phyloP scores from a whole-genome alignment of 768 basidiomycete species.

The Lentinus tigrinus region DNA sequence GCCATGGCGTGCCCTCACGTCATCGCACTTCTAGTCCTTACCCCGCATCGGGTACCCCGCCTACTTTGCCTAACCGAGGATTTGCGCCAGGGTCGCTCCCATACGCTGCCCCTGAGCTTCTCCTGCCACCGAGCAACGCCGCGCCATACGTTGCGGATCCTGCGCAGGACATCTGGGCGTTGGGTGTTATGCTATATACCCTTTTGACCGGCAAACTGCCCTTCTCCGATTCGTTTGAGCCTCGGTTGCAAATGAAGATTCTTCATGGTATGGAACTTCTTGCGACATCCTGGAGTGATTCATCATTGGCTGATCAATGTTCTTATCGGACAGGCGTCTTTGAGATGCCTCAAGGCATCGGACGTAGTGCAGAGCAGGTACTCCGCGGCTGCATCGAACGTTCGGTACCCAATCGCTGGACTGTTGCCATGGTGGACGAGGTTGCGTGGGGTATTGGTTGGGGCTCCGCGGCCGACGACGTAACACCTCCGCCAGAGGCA shows the following conservation, averaged over 20 bases:
- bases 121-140: slow-evolving; percentile 54
- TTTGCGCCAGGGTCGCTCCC: slow-evolving; percentile 85
- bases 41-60: slow-evolving; percentile 27
- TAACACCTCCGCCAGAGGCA: slow-evolving; percentile 27
- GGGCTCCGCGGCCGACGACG: slow-evolving; percentile 46
- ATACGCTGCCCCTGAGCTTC: slow-evolving; percentile 87
- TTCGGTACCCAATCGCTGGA: slow-evolving; percentile 66
- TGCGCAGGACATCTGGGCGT: slow-evolving; percentile 93
- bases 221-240: slow-evolving; percentile 88
- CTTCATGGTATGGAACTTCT: slow-evolving; percentile 57
- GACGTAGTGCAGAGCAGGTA: slow-evolving; percentile 64
- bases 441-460: slow-evolving; percentile 80
- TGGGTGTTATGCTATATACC: slow-evolving; percentile 87
- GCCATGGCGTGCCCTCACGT: slow-evolving; percentile 41
- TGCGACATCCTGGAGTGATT: neutral
- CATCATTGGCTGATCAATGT: slow-evolving; percentile 5
- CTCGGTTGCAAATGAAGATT: slow-evolving; percentile 89
- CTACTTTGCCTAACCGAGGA: slow-evolving; percentile 32
- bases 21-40: slow-evolving; percentile 48
- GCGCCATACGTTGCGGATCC: slow-evolving; percentile 48
- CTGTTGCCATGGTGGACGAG: slow-evolving; percentile 76
- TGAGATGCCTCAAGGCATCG: slow-evolving; percentile 53
- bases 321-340: slow-evolving; percentile 50
- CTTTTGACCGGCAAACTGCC: slow-evolving; percentile 85
- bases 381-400: slow-evolving; percentile 79